These are phyloP conservation scores for Rhodotorula mucilaginosa DNA, from an alignment of 1,284 basidiomycete species.

Conservation along the genomic window DNA sequence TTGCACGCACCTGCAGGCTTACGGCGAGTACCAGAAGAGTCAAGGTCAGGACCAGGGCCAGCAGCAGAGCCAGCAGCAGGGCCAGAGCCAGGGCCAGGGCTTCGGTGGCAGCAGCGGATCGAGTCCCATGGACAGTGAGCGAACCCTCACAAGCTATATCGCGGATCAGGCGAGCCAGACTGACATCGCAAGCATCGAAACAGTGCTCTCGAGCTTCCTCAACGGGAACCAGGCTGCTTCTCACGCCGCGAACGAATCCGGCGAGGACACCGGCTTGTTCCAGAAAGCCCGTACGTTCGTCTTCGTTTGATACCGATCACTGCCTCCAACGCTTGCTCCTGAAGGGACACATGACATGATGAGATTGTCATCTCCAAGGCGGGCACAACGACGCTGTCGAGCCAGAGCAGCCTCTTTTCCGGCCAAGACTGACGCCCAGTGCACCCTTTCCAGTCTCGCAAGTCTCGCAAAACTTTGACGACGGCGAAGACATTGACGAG, in stretches of 20 bases:
- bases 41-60: constrained; percentile 1
- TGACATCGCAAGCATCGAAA: too few relatives aligned
- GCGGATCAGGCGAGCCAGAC: too few relatives aligned
- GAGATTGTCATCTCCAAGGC: too few relatives aligned
- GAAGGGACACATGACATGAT: too few relatives aligned
- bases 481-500: constrained; percentile 41
- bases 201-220: constrained; percentile 8
- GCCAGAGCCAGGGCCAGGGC: not conserved
- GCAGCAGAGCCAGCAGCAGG: constrained; percentile 6
- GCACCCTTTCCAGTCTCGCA: constrained; percentile 18
- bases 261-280: constrained; percentile 25
- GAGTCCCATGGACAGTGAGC: not conserved
- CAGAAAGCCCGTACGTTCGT: constrained; percentile 11
- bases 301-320: too few relatives aligned
- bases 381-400: too few relatives aligned
- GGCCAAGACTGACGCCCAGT: too few relatives aligned
- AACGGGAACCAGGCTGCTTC: constrained; percentile 20
- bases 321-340: too few relatives aligned
- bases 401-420: too few relatives aligned
- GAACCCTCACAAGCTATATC: too few relatives aligned
- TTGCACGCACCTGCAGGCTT: constrained; percentile 4
- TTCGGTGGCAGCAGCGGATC: not conserved
- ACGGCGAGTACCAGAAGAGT: constrained; percentile 18
- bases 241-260: constrained; percentile 15
- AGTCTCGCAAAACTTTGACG: constrained; percentile 15